phyloP scores from a whole-genome alignment of 352 stramenopile genomes.

The Phytophthora kernoviae region DNA sequence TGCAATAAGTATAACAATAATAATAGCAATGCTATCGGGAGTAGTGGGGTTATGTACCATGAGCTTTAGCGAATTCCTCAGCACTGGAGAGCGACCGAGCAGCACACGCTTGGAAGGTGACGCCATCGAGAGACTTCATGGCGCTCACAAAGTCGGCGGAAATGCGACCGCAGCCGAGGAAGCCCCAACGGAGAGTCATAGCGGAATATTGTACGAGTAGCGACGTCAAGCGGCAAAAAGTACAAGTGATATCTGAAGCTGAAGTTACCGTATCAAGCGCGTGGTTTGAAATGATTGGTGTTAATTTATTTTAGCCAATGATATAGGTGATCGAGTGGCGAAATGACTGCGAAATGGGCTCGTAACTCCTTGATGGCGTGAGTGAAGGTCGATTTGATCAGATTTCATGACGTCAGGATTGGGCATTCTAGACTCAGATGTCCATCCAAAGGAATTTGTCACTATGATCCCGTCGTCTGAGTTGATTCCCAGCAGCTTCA shows the following conservation, averaged over 20 bases:
- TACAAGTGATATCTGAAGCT: too few species aligned
- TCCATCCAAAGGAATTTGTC: conserved; percentile 2
- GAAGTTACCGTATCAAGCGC: too few species aligned
- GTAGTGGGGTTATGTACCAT: conserved; percentile 18
- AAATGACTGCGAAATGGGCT: too few species aligned
- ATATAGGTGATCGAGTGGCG: too few species aligned
- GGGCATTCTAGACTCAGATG: background rate
- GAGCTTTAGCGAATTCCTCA: conserved; percentile 38
- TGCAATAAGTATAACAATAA: conserved; percentile 5
- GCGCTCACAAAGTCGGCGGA: conserved; percentile 51
- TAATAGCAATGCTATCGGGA: conserved; percentile 1
- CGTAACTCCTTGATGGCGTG: too few species aligned
- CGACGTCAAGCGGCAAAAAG: background rate
- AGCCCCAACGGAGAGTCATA: conserved; percentile 46
- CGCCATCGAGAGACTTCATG: conserved; percentile 35
- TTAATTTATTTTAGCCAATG: too few species aligned
- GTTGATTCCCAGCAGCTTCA: conserved; percentile 11
- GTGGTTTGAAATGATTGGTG: too few species aligned
- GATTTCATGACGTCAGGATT: too few species aligned
- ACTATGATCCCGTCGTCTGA: conserved; percentile 2
- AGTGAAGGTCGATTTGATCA: too few species aligned
- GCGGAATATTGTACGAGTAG: background rate
- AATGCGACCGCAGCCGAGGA: conserved; percentile 62
- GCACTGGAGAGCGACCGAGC: conserved; percentile 42
- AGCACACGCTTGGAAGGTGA: conserved; percentile 45